phyloP scores from a whole-genome alignment of 1,284 basidiomycete species.

The Meripilus lineatus region DNA sequence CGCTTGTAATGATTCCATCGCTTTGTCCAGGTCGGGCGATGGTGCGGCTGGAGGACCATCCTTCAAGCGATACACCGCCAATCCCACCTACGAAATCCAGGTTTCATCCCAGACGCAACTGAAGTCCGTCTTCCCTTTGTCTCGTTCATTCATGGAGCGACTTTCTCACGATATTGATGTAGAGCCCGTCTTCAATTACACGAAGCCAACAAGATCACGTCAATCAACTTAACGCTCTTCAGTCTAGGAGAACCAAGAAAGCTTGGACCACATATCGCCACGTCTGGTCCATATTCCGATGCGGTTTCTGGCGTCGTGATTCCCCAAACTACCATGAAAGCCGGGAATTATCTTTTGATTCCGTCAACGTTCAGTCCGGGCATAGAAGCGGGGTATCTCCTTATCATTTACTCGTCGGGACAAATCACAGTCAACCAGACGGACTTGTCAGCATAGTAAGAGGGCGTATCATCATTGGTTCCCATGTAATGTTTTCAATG shows the following conservation, averaged over 20 bases:
- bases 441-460: neutral
- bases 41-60: conserved; percentile 66
- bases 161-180: too few relatives aligned
- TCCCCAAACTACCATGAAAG: conserved; percentile 41
- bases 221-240: conserved; percentile 62
- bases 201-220: conserved; percentile 36
- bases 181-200: conserved; percentile 67
- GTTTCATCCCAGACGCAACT: conserved; percentile 50
- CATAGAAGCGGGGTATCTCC: conserved; percentile 49
- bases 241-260: conserved; percentile 22
- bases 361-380: conserved; percentile 70
- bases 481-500: too few relatives aligned
- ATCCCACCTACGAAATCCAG: conserved; percentile 66
- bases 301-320: conserved; percentile 66
- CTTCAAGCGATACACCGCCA: conserved; percentile 54
- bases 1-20: neutral
- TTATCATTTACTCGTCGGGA: conserved; percentile 54
- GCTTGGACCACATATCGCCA: conserved; percentile 47
- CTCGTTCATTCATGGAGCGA: neutral
- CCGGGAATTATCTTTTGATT: conserved; percentile 68
- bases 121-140: conserved; percentile 41
- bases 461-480: too few relatives aligned
- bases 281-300: conserved; percentile 79
- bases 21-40: conserved; percentile 38
- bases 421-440: neutral